Base-by-base conservation (phyloP, 192 early-diverging fungal genomes). In the Gryganskiella cystojenkinii region DNA sequence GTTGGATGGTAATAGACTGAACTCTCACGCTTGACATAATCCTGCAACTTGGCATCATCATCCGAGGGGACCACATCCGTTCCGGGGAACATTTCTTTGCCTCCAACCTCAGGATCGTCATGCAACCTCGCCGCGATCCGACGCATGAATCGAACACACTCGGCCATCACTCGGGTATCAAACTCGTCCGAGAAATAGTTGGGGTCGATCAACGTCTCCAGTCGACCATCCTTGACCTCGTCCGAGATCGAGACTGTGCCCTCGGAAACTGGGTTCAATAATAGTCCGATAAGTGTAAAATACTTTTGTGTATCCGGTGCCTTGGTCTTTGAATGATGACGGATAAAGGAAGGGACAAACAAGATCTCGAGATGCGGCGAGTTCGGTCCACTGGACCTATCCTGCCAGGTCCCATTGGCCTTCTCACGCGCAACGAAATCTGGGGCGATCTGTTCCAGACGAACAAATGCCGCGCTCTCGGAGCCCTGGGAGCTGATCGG, bases 391-490 rank as follows among this genome's bases (percentile, higher is more conserved):
- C 74, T 78, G 5, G 66, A 25, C 11, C 55, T 60, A 24, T 78
- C 74, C 35, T 60, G 65, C 65, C 67, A 78, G 0, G 74, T 78
- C 0, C 74, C 74, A 59, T 78, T 78, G 15, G 67, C 74, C 47
- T 78, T 78, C 33, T 78, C 74, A 22, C 74, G 74, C 5, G 65
- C 67, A 6, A 78, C 74, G 58, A 78, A 78, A 11, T 78, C 67
- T 3, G 74, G 74, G 2, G 65, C 65, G 24, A 78, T 55, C 13
- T 78, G 65, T 33, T 78, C 74, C 2, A 78, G 56, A 17, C 74
- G 74, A 5, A 64, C 59, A 57, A 78, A 78, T 24, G 35, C 53
- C 1, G 31, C 66, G 13, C 33, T 22, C 61, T 78, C 74, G 6
- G 49, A 25, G 7, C 27, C 66, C 28, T 78, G 60, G 0, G 66